Conservation (phyloP, 345 rosid genomes). For the Melaleuca alternifolia region DNA sequence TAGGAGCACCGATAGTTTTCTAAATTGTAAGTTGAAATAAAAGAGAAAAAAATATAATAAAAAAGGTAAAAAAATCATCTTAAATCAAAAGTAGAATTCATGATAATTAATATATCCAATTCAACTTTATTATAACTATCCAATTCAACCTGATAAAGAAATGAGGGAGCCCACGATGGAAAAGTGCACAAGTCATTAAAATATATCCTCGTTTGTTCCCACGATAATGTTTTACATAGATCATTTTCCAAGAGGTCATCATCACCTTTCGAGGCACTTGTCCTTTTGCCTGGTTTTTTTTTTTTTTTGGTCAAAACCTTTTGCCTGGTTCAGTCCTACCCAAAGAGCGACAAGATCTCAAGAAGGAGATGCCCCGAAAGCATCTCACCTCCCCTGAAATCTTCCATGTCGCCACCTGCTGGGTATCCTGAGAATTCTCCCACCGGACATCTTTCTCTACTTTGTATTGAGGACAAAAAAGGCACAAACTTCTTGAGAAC, state of each 20-base stretch:
- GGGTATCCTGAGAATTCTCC: not conserved
- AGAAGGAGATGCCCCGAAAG: not conserved
- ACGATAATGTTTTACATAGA: not conserved
- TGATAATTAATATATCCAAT: too few species aligned
- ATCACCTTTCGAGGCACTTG: not conserved
- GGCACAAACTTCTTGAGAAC: not conserved
- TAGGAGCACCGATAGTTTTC: too few species aligned
- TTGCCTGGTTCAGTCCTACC: not conserved
- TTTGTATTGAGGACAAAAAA: not conserved
- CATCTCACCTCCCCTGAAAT: not conserved
- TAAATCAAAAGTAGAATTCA: too few species aligned
- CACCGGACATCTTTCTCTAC: not conserved
- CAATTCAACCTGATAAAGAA: too few species aligned
- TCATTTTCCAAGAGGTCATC: not conserved
- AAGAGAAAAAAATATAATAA: too few species aligned
- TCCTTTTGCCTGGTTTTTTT: too few species aligned
- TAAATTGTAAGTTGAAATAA: too few species aligned
- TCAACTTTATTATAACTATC: too few species aligned
- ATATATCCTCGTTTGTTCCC: not conserved
- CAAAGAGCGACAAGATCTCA: not conserved
- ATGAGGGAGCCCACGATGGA: too few species aligned
- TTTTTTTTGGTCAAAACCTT: too few species aligned
- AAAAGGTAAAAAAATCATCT: too few species aligned
- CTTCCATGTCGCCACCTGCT: not conserved
- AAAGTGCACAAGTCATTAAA: not conserved